A percentile compares a stretch with the other conserved stretches of the same genome.
Conservation (phyloP, 306 rosid species). For the Quercus cerris region DNA sequence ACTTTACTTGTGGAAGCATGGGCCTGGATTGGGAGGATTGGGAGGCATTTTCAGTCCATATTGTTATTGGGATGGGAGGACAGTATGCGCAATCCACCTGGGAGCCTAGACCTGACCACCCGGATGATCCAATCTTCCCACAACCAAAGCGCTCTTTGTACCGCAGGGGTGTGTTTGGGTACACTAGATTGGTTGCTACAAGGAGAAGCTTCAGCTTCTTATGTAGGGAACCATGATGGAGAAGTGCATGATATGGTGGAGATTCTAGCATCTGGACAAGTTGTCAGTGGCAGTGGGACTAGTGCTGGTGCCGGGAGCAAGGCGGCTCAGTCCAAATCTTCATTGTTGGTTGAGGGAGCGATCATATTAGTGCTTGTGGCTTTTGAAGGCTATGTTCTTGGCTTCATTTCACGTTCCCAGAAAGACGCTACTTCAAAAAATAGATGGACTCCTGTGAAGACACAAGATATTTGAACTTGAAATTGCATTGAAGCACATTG, state of each 20-base stretch:
- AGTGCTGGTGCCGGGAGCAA: background rate
- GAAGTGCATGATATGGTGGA: no score
- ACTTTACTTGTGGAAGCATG: slow-evolving; percentile 63
- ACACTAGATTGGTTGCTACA: background rate
- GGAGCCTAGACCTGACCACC: slow-evolving; percentile 48
- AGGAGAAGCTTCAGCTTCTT: no score
- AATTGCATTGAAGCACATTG: background rate
- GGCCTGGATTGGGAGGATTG: slow-evolving; percentile 28
- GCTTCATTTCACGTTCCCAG: no score
- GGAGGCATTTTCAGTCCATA: no score
- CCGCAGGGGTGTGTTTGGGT: slow-evolving; percentile 86
- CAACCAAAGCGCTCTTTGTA: slow-evolving; percentile 69
- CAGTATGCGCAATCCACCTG: slow-evolving; percentile 63
- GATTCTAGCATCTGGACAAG: background rate
- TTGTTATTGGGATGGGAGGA: slow-evolving; percentile 39
- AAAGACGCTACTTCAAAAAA: no score
- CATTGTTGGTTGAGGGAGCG: slow-evolving; percentile 40
- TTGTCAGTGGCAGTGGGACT: slow-evolving; percentile 24
- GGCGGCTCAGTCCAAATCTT: slow-evolving; percentile 14
- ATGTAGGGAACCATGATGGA: no score
- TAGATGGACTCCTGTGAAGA: slow-evolving; percentile 20
- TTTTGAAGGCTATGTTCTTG: slow-evolving; percentile 46
- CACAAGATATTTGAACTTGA: slow-evolving; percentile 44
- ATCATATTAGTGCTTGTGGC: slow-evolving; percentile 55
- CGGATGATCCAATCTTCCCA: slow-evolving; percentile 67